Percentiles rank a stretch among this genome's conserved stretches.
Evolutionary conservation across 2,329 filamentous ascomycete genomes (phyloP).

Genomic region (Fusarium euwallaceae): DNA sequence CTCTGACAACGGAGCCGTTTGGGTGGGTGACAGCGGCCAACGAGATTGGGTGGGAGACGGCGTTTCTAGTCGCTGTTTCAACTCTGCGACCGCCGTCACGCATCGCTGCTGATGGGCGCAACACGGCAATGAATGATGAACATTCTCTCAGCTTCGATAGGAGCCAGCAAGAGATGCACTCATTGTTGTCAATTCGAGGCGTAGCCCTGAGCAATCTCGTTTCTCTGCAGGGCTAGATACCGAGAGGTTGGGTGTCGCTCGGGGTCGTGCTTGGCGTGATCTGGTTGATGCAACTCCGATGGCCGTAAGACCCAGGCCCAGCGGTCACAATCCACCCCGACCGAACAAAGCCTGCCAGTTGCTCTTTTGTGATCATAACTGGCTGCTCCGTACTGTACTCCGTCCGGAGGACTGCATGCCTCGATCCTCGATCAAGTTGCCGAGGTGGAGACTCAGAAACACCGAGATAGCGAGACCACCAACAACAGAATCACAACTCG

Average conservation of each 20-base stretch:
- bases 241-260: slow-evolving; percentile 25
- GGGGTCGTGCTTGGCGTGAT: slow-evolving; percentile 24
- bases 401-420: neutral
- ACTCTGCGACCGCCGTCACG: slow-evolving; percentile 25
- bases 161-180: neutral
- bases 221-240: slow-evolving; percentile 19
- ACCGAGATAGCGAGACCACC: slow-evolving; percentile 18
- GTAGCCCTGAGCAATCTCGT: slow-evolving; percentile 12
- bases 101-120: slow-evolving; percentile 7
- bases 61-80: slow-evolving; percentile 36
- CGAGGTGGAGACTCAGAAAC: slow-evolving; percentile 5
- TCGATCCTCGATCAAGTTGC: slow-evolving; percentile 3
- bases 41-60: slow-evolving; percentile 9
- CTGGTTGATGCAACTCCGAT: slow-evolving; percentile 25
- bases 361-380: neutral
- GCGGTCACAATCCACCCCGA: neutral
- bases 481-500: slow-evolving; percentile 19
- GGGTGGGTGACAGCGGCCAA: slow-evolving; percentile 2
- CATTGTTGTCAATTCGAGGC: neutral
- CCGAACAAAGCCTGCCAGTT: neutral
- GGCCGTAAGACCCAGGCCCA: neutral
- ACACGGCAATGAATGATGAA: slow-evolving; percentile 4
- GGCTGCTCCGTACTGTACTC: neutral
- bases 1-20: slow-evolving; percentile 13
- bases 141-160: neutral